Percentiles rank a stretch among this genome's conserved stretches.
These are phyloP conservation scores for Somion occarium DNA, from an alignment of 1,284 basidiomycete genomes.

Conservation along the genomic window DNA sequence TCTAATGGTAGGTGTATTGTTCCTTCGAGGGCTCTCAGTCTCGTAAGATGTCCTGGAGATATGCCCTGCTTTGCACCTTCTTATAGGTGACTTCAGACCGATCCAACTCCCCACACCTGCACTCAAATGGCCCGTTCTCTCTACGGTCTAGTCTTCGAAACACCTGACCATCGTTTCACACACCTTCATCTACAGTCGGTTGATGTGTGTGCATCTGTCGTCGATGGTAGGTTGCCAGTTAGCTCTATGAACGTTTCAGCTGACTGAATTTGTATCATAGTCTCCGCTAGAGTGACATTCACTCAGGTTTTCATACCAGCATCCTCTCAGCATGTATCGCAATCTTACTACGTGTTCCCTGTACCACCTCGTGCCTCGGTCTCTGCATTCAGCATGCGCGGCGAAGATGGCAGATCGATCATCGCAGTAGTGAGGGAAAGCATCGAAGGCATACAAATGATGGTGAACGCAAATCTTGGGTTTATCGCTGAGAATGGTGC, in stretches of 20 bases:
- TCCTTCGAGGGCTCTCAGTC: no score
- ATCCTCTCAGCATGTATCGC: not conserved
- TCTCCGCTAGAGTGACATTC: constrained; percentile 46
- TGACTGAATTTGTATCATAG: no score
- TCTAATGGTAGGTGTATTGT: no score
- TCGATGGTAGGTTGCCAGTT: not conserved
- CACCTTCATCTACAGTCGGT: not conserved
- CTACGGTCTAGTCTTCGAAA: not conserved
- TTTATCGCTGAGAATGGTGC: constrained; percentile 47
- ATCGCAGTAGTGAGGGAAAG: constrained; percentile 44
- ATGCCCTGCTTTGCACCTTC: no score
- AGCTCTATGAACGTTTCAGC: no score
- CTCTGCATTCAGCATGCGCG: constrained; percentile 43
- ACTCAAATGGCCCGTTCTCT: not conserved
- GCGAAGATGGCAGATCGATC: constrained; percentile 32
- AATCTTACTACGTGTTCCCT: constrained; percentile 45
- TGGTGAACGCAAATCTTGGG: constrained; percentile 38
- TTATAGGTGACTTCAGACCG: no score
- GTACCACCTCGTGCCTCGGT: constrained; percentile 48
- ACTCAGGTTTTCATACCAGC: constrained; percentile 45
- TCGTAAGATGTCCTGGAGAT: no score
- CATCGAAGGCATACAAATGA: constrained; percentile 33
- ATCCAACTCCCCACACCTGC: no score
- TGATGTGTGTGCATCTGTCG: not conserved
- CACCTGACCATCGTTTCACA: not conserved